phyloP scores from a whole-genome alignment of 192 early-diverging fungal genomes.

The Coemansia reversa region DNA sequence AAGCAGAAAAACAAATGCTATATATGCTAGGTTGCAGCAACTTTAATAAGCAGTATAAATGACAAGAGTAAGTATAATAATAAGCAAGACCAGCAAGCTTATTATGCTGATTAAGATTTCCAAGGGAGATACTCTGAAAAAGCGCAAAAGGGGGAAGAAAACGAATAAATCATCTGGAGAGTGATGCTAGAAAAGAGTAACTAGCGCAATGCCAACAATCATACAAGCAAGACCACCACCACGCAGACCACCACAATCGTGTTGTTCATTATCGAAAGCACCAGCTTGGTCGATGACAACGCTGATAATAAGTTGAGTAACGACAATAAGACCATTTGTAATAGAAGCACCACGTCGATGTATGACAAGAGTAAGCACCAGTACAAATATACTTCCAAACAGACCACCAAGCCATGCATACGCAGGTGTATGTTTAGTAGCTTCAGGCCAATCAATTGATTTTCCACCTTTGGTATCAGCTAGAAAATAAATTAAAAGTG shows the following conservation, averaged over 20 bases:
- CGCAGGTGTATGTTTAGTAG: slow-evolving; percentile 22
- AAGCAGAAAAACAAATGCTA: no score
- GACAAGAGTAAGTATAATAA: no score
- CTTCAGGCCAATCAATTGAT: slow-evolving; percentile 36
- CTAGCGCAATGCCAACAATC: slow-evolving; percentile 53
- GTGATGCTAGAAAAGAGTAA: slow-evolving; percentile 40
- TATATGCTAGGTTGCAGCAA: no score
- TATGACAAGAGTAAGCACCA: slow-evolving; percentile 50
- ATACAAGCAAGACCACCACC: slow-evolving; percentile 51
- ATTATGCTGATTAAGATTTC: no score
- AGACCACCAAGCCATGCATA: slow-evolving; percentile 53
- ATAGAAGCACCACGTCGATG: slow-evolving; percentile 53
- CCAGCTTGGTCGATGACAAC: slow-evolving; percentile 48
- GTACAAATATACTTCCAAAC: slow-evolving; percentile 50
- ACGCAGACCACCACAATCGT: slow-evolving; percentile 34
- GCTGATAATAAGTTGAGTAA: slow-evolving; percentile 50
- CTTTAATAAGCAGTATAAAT: no score
- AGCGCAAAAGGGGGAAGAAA: slow-evolving; percentile 1
- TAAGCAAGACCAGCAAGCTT: no score
- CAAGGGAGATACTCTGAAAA: background rate
- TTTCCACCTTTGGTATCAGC: slow-evolving; percentile 52
- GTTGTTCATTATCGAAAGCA: slow-evolving; percentile 36
- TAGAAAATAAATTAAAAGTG: slow-evolving; percentile 51
- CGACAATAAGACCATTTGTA: slow-evolving; percentile 51
- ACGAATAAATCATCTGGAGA: background rate